phyloP scores from a whole-genome alignment of 257 asterid species.

The Echites panduratus region DNA sequence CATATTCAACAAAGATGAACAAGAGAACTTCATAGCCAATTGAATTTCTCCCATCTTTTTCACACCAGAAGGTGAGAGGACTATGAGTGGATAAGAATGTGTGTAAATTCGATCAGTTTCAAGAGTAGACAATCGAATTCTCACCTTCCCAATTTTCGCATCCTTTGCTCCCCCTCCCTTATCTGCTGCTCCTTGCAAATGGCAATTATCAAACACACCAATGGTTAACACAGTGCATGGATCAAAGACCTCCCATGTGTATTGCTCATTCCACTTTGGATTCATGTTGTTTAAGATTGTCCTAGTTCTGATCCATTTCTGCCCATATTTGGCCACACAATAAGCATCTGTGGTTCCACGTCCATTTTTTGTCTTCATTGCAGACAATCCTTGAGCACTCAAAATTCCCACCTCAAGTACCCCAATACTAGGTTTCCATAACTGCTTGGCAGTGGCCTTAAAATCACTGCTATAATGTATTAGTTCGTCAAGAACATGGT shows the following conservation, averaged over 20 bases:
- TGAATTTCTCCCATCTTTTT: constrained; percentile 84
- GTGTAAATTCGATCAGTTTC: constrained; percentile 69
- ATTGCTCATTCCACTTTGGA: constrained; percentile 89
- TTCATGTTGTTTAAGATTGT: constrained; percentile 52
- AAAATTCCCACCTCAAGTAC: constrained; percentile 76
- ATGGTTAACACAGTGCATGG: constrained; percentile 81
- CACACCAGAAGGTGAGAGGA: constrained; percentile 59
- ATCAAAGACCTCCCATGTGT: constrained; percentile 89
- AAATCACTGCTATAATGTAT: constrained; percentile 83
- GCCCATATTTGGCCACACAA: constrained; percentile 94
- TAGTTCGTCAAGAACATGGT: constrained; percentile 93
- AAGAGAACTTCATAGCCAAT: constrained; percentile 72
- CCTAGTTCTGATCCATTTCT: constrained; percentile 86
- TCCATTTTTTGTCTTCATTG: constrained; percentile 61
- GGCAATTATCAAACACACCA: constrained; percentile 71
- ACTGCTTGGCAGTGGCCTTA: constrained; percentile 66
- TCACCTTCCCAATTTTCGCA: constrained; percentile 69
- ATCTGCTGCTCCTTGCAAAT: constrained; percentile 53
- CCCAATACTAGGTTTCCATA: constrained; percentile 83
- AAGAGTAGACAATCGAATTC: constrained; percentile 68
- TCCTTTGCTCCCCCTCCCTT: constrained; percentile 38
- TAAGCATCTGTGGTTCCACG: constrained; percentile 70
- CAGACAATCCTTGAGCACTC: constrained; percentile 62
- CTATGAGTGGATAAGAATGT: constrained; percentile 71
- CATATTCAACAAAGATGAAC: constrained; percentile 51